Evolutionary conservation across 1,284 basidiomycete species (phyloP), one percentile per base, ranked within the genome.

Genomic region (Chiua sp.): DNA sequence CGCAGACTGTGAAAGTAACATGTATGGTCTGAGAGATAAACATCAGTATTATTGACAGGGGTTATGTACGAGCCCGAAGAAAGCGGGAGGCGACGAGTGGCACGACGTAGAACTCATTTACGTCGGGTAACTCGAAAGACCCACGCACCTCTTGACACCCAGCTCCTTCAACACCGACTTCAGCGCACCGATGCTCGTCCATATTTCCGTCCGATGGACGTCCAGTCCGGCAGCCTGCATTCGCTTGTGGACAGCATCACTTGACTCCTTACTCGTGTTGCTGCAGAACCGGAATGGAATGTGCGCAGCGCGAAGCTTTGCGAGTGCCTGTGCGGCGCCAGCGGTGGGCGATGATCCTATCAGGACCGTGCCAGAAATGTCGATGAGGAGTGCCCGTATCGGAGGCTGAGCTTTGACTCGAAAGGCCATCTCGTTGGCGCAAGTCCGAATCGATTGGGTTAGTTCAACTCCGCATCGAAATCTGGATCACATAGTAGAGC

Each of bases 341-440:
- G 69, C 57, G 0, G 81, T 87, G 0, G 86, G 78, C 0, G 72
- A 72, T 3, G 78, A 72, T 37, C 85, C 88, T 51, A 88, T 74
- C 56, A 90, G 83, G 5, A 92, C 73, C 2, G 86, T 92, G 0
- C 90, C 90, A 15, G 87, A 89, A 18, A 91, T 80, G 65, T 91
- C 90, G 60, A 91, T 82, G 28, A 91, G 80, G 0, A 91, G 67
- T 0, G 82, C 87, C 6, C 73, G 72, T 42, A 86, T 78, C 16
- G 61, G 55, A 13, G 81, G 81, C 39, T 42, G 39, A 42, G 39
- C 35, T 7, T 37, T 37, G 35, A 16, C 35, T 37, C 35, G 35
- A 37, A 37, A 37, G 35, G 35, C 35, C 35, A 37, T 37, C 15
- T 37, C 3, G 30, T 32, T 32, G 30, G 10, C 30, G 30, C 30